Evolutionary conservation across 768 basidiomycete species (phyloP), one percentile per base, ranked within the genome.

Genomic region (Phylloporus sp.): DNA sequence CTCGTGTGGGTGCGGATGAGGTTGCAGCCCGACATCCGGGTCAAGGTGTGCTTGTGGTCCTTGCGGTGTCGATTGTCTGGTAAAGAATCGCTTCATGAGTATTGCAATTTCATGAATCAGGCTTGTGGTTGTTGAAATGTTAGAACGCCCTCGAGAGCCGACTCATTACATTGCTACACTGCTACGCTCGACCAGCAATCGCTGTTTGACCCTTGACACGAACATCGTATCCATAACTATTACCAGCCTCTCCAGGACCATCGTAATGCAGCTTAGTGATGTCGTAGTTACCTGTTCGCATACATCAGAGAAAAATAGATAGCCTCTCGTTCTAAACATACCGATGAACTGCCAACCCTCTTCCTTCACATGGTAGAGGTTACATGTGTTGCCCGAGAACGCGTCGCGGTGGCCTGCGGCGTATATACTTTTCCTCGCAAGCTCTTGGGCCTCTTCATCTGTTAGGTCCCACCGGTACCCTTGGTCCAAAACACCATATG

Each of bases 401-500:
- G 92, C 92, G 66, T 96, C 93, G 52, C 95, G 85, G 67, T 98
- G 96, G 51, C 91, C 90, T 42, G 96, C 96, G 34, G 95, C 95
- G 57, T 94, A 91, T 64, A 99, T 97, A 54, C 90, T 92, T 57
- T 94, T 73, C 63, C 93, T 72, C 15, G 87, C 96, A 21, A 98
- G 81, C 60, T 98, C 96, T 63, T 91, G 87, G 3, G 96, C 96
- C 52, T 96, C 95, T 50, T 84, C 92, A 48, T 90, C 91, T 18
- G 84, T 80, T 49, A 99, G 70, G 62, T 98, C 93, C 90, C 89
- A 98, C 49, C 73, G 80, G 65, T 94, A 93, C 11, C 87, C 93
- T 69, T 96, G 94, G 68, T 98, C 96, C 38, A 96, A 77, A 2
- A 98, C 91, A 76, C 96, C 95, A 61, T 98, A 98, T n/a, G 96